Base-by-base conservation (phyloP, 805 yeast genomes). In the Candida silvicultrix region DNA sequence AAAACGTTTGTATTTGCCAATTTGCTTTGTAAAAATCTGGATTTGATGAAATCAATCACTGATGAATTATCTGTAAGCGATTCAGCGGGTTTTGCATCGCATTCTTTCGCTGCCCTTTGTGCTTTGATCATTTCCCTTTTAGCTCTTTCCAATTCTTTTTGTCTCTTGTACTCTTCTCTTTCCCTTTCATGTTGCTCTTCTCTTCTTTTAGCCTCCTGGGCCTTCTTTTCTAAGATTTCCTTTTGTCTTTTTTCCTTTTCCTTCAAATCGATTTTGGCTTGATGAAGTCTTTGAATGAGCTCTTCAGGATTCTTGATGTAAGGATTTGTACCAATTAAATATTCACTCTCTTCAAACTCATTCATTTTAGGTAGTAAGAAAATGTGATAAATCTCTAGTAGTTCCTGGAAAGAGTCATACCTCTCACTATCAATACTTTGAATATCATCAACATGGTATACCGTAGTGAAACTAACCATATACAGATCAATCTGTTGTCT, bases 371-470 rank as follows among this genome's bases (percentile, higher is more conserved):
- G 45, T 40, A 59, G 34, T 2, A 59, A 19, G 19, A 52, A 55
- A 2, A 49, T 46, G 38, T 56, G 53, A 39, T 59, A 59, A 8
- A 57, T 44, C 39, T 58, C 60, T 11, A 56, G 18, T 3, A 59
- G 41, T 19, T 59, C 59, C 11, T 43, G 16, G 28, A 41, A 58
- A 45, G 51, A 0, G 29, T 42, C 19, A 37, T 47, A 23, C 43
- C 44, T 8, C 42, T 25, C 16, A 7, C 28, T 9, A 25, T 20
- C 4, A 45, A 47, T 2, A 18, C 37, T 8, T 45, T 46, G 15
- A 12, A 34, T 46, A 7, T 28, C 31, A 28, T 28, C 14, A 8
- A 28, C 14, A 28, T 28, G 9, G 12, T 28, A 28, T 16, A n/a
- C 15, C 4, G 45, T 38, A 2, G 54, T 20, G 12, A n/a, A 37